phyloP scores from a whole-genome alignment of 2,329 filamentous ascomycete species.

The Microcyclospora tardicrescens region DNA sequence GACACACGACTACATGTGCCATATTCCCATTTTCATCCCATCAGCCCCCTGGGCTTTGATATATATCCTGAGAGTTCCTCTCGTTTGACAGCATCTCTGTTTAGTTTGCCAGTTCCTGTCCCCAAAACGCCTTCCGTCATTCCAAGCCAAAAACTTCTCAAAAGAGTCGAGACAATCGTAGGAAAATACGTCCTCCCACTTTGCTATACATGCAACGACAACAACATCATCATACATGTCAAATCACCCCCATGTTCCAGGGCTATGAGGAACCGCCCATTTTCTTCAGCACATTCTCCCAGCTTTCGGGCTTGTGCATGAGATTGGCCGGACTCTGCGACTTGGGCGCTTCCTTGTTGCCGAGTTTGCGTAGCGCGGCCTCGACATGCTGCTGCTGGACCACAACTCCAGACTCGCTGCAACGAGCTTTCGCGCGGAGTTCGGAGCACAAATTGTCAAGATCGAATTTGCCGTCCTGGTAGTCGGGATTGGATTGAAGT shows the following conservation, averaged over 20 bases:
- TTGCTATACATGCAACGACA: too few species aligned
- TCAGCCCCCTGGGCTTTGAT: too few species aligned
- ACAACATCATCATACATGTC: too few species aligned
- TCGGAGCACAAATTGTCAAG: slow-evolving; percentile 87
- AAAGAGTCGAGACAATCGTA: too few species aligned
- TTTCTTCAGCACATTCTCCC: slow-evolving; percentile 15
- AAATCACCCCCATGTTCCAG: background rate
- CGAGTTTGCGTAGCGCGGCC: slow-evolving; percentile 36
- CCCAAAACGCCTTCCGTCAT: too few species aligned
- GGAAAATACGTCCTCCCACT: too few species aligned
- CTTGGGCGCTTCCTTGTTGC: slow-evolving; percentile 16
- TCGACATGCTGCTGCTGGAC: slow-evolving; percentile 85
- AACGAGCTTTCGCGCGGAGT: slow-evolving; percentile 89
- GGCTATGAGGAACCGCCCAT: slow-evolving; percentile 3
- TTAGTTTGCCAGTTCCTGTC: too few species aligned
- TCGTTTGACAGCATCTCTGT: too few species aligned
- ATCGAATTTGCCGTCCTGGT: slow-evolving; percentile 82
- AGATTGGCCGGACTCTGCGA: slow-evolving; percentile 4
- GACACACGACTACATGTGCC: too few species aligned
- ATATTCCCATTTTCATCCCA: too few species aligned
- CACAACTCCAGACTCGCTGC: slow-evolving; percentile 78
- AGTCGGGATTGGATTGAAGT: slow-evolving; percentile 72
- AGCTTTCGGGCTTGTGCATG: slow-evolving; percentile 17
- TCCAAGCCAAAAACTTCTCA: too few species aligned
- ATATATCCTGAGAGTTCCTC: too few species aligned